Conservation (phyloP, 2,329 filamentous ascomycete genomes). For the Aspergillus novofumigatus region DNA sequence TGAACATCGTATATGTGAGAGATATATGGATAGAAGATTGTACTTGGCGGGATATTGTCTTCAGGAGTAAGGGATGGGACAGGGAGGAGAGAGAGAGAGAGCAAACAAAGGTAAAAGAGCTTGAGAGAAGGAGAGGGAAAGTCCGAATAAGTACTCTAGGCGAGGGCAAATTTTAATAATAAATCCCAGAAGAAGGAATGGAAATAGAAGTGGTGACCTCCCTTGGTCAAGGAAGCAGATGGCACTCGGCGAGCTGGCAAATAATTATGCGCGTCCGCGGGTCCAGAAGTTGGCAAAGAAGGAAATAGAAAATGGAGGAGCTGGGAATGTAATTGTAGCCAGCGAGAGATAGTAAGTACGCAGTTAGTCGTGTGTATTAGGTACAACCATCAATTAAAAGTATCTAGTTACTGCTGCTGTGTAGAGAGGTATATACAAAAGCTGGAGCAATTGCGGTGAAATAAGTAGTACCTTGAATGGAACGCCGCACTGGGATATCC, state of each 20-base stretch:
- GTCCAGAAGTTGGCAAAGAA: not conserved
- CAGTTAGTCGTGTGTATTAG: not conserved
- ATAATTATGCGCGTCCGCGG: too few species aligned
- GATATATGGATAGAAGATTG: not conserved
- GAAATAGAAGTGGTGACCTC: too few species aligned
- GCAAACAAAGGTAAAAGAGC: not conserved
- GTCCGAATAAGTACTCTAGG: not conserved
- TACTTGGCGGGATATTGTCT: not conserved
- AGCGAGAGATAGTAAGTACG: not conserved
- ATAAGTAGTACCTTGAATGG: not conserved
- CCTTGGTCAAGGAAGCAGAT: too few species aligned
- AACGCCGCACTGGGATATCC: not conserved
- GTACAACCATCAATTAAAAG: not conserved
- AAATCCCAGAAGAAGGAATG: not conserved
- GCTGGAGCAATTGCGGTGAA: constrained; percentile 11
- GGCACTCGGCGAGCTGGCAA: too few species aligned
- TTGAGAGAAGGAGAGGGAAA: not conserved
- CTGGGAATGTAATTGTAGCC: not conserved
- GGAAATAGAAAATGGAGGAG: not conserved
- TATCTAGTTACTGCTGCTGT: not conserved
- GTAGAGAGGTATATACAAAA: not conserved
- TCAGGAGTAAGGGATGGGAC: not conserved
- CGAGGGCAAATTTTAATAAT: not conserved
- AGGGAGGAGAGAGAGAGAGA: not conserved
- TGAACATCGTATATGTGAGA: constrained; percentile 24